Evolutionary conservation across 163 green algal species (phyloP), one percentile per base, ranked within the genome.

Genomic region (Coccomyxa subellipsoidea): DNA sequence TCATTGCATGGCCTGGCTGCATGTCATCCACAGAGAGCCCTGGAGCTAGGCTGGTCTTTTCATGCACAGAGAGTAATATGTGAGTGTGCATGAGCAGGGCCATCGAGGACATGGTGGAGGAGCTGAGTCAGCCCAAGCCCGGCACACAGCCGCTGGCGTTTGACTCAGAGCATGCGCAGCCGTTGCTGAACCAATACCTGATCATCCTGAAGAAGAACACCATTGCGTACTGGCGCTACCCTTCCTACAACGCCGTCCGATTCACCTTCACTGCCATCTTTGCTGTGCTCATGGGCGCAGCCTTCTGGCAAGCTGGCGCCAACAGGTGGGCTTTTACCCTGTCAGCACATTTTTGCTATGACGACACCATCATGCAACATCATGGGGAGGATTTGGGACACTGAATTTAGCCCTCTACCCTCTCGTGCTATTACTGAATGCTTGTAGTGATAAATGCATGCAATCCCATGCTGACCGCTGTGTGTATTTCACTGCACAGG

Each of bases 101-200:
- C 2, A 83, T 77, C 23, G 66, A 77, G 8, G 37, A 71, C 27
- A 37, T 81, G 70, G 29, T 87, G 18, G 70, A 73, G 8, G 37
- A 75, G 38, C 72, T 79, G 38, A 83, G 77, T 40, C 35, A 36
- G 23, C 84, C 84, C 84, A 38, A 87, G 90, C 34, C 77, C 54
- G 82, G 80, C n/a, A 66, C 79, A 80, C 34, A 87, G 78, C 76
- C 91, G 84, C 36, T 87, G 85, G 12, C 66, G 5, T 87, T 87
- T 76, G 79, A 80, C 0, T 82, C 38, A 37, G n/a, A 78, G 79
- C 76, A 79, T 34, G 37, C 79, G 38, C 31, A 40, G 38, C 23
- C 25, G 9, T 37, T 83, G 6, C n/a, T 34, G 38, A 71, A 34
- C 18, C 79, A 83, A 69, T 79, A 78, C 69, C 27, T 70, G 29